Conservation (phyloP, 2,329 filamentous ascomycete genomes). For the Ophiostoma populinum region DNA sequence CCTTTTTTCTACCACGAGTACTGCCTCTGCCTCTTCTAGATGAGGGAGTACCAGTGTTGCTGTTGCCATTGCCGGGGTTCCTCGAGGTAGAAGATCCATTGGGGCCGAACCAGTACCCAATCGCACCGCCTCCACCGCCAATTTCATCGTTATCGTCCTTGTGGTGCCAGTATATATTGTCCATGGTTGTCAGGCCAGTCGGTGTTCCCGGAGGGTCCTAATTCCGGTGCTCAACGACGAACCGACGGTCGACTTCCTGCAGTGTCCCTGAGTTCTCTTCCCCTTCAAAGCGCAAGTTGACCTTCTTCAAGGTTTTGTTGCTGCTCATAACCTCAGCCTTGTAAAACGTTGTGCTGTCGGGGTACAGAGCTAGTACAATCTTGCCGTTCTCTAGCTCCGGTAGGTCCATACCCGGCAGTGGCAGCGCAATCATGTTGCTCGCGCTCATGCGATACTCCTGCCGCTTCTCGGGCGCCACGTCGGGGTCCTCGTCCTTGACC, state of each 20-base stretch:
- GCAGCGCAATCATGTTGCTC: slow-evolving; percentile 61
- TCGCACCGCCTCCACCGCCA: too few species aligned
- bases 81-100: too few species aligned
- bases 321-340: slow-evolving; percentile 64
- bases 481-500: slow-evolving; percentile 64
- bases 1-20: too few species aligned
- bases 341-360: slow-evolving; percentile 73
- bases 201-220: slow-evolving; percentile 6
- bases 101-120: too few species aligned
- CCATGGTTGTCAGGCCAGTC: too few species aligned
- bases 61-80: too few species aligned
- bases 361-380: slow-evolving; percentile 62
- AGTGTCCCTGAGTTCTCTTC: slow-evolving; percentile 58
- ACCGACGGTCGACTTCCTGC: slow-evolving; percentile 58
- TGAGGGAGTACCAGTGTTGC: too few species aligned
- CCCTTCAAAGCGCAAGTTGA: slow-evolving; percentile 60
- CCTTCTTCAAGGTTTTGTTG: slow-evolving; percentile 31
- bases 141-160: too few species aligned
- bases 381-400: slow-evolving; percentile 49
- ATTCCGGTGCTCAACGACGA: slow-evolving; percentile 54
- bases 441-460: slow-evolving; percentile 55
- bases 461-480: slow-evolving; percentile 42
- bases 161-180: too few species aligned
- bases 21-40: too few species aligned
- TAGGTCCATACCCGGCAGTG: slow-evolving; percentile 35